These are phyloP conservation scores for Dipodascus geniculatus DNA, from an alignment of 805 yeast species.

Conservation along the genomic window DNA sequence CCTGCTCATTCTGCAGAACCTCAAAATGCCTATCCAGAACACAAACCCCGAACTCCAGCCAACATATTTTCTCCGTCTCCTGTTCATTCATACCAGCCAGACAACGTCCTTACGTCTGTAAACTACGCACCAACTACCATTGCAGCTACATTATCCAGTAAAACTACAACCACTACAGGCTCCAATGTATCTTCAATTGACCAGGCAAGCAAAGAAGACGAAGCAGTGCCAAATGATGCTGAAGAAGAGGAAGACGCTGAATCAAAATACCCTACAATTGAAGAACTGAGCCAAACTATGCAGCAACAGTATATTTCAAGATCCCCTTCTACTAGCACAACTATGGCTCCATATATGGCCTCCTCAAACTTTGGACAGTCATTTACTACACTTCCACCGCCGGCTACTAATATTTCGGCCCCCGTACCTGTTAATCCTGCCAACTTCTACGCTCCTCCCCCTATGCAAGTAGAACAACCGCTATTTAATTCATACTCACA, in stretches of 20 bases:
- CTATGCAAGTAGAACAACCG: not conserved
- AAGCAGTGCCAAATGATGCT: not conserved
- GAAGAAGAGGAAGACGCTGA: conserved; percentile 14
- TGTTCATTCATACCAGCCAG: not conserved
- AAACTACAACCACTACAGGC: conserved; percentile 2
- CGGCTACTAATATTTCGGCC: not conserved
- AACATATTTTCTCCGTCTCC: not conserved
- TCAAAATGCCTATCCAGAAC: not conserved
- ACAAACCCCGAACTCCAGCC: not conserved
- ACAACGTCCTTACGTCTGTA: not conserved
- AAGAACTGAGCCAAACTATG: conserved; percentile 14
- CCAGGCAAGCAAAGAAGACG: conserved; percentile 2
- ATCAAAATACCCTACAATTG: conserved; percentile 24
- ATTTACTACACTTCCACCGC: not conserved
- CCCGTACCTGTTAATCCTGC: not conserved
- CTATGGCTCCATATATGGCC: not conserved
- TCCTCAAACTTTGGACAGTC: not conserved
- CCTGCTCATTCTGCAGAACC: not conserved
- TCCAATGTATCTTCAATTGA: not conserved
- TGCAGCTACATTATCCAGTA: not conserved
- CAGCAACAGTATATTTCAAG: not conserved
- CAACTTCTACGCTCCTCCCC: not conserved
- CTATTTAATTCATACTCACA: not conserved
- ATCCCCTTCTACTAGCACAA: not conserved
- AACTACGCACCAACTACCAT: not conserved